Conservation (phyloP, 495 filamentous ascomycete genomes). For the Trichoderma reesei region DNA sequence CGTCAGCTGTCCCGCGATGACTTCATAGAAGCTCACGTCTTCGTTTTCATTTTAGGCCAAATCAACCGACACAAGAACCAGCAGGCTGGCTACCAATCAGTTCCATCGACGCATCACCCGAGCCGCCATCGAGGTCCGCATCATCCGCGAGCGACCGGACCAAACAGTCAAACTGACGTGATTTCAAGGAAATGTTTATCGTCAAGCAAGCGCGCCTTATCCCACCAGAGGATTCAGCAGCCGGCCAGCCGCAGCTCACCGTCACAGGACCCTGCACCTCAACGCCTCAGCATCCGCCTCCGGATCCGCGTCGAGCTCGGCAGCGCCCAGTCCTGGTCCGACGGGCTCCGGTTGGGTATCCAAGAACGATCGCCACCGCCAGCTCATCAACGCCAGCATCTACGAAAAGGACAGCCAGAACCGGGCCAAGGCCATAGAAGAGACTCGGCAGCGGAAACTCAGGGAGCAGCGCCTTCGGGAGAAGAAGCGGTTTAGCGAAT, state of each 20-base stretch:
- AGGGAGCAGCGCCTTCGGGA: conserved; percentile 53
- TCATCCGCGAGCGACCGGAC: neutral
- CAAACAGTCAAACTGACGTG: neutral
- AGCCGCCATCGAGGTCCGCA: conserved; percentile 19
- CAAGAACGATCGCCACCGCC: conserved; percentile 74
- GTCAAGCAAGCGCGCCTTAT: conserved; percentile 4
- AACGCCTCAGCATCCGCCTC: conserved; percentile 34
- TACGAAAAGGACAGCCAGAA: conserved; percentile 67
- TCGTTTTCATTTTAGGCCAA: conserved; percentile 41
- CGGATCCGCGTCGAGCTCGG: neutral
- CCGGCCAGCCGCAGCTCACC: conserved; percentile 39
- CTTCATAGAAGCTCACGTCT: conserved; percentile 10
- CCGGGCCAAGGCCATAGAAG: conserved; percentile 65
- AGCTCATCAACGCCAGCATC: conserved; percentile 76
- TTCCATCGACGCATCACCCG: conserved; percentile 10
- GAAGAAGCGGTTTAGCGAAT: conserved; percentile 45
- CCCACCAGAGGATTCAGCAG: conserved; percentile 18
- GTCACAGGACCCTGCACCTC: conserved; percentile 63
- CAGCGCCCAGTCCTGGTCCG: conserved; percentile 17
- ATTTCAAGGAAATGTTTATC: neutral
- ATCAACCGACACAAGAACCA: conserved; percentile 79
- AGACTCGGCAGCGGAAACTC: conserved; percentile 53
- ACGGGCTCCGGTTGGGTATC: conserved; percentile 51
- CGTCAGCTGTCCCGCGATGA: conserved; percentile 8
- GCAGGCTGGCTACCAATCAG: conserved; percentile 24